These are phyloP conservation scores for Mariannaea elegans DNA, from an alignment of 2,329 filamentous ascomycete species.

Conservation along the genomic window DNA sequence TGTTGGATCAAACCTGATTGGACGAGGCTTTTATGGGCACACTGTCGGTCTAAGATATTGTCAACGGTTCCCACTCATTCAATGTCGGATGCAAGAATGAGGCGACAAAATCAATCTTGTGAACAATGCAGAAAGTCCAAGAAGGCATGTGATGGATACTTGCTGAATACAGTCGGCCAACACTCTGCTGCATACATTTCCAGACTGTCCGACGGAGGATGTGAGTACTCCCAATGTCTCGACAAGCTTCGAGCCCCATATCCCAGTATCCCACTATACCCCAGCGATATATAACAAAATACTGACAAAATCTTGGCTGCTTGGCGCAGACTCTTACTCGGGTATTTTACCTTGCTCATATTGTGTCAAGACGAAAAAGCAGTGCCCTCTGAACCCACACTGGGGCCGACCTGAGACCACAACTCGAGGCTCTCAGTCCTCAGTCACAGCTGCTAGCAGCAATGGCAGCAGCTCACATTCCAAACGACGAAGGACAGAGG, in stretches of 20 bases:
- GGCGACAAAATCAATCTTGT: conserved; percentile 38
- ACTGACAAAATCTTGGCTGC: conserved; percentile 1
- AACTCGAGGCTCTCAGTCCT: conserved; percentile 1
- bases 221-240: not conserved
- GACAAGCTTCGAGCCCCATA: not conserved
- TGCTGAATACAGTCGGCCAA: conserved; percentile 24
- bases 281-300: not conserved
- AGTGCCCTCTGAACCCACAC: conserved; percentile 39
- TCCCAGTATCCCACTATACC: not conserved
- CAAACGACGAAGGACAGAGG: conserved; percentile 19
- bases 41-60: not conserved
- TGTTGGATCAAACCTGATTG: conserved; percentile 11
- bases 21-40: not conserved
- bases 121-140: conserved; percentile 38
- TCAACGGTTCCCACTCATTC: not conserved
- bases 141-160: conserved; percentile 39
- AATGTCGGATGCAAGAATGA: conserved; percentile 22
- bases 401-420: conserved; percentile 31
- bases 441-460: not conserved
- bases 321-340: conserved; percentile 2
- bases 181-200: conserved; percentile 8
- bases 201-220: not conserved
- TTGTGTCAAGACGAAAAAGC: conserved; percentile 42
- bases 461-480: conserved; percentile 2
- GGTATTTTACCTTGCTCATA: conserved; percentile 40